These are phyloP conservation scores for Ustilago crameri DNA, from an alignment of 1,284 basidiomycete species.

Conservation along the genomic window DNA sequence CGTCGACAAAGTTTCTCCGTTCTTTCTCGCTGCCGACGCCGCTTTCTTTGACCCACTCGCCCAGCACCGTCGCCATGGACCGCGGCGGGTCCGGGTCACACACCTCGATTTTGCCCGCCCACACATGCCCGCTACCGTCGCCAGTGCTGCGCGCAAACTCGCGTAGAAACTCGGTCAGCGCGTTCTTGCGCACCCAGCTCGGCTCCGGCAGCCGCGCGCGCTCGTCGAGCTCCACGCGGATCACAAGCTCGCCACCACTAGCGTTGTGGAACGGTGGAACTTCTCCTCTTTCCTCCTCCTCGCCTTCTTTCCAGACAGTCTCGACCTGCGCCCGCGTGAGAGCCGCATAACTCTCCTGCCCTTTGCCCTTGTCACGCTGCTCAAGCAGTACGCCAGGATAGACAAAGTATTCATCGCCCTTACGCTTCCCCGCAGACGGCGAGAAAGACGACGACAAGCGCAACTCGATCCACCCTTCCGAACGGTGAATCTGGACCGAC, in stretches of 20 bases:
- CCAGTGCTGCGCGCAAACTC: conserved; percentile 80
- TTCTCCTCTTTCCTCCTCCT: conserved; percentile 9
- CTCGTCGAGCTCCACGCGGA: conserved; percentile 75
- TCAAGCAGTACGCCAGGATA: conserved; percentile 75
- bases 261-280: conserved; percentile 41
- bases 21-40: conserved; percentile 79
- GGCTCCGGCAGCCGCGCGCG: conserved; percentile 84
- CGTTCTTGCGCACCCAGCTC: conserved; percentile 93
- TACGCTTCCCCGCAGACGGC: conserved; percentile 50
- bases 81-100: conserved; percentile 95
- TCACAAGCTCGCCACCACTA: conserved; percentile 10
- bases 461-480: conserved; percentile 86
- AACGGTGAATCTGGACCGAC: conserved; percentile 80
- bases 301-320: conserved; percentile 24
- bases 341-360: conserved; percentile 37
- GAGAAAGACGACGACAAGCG: conserved; percentile 69
- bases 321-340: conserved; percentile 40
- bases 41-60: conserved; percentile 85
- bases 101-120: conserved; percentile 91
- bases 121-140: conserved; percentile 73
- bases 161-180: conserved; percentile 89
- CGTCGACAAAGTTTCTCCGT: conserved; percentile 85
- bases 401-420: conserved; percentile 72
- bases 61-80: conserved; percentile 86
- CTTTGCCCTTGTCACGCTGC: conserved; percentile 36